phyloP scores from a whole-genome alignment of 768 basidiomycete species.

The Mycena pura region DNA sequence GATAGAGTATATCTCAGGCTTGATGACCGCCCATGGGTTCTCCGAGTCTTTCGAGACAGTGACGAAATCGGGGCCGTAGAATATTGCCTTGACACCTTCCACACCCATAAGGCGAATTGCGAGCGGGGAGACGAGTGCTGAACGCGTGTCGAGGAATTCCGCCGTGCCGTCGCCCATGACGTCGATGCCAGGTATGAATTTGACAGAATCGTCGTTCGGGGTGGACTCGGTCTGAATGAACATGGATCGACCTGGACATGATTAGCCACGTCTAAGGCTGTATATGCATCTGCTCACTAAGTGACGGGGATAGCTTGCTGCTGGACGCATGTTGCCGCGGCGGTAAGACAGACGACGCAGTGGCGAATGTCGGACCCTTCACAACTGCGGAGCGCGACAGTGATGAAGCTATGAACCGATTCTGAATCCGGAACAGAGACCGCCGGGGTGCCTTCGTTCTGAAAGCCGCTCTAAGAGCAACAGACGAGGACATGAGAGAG shows the following conservation, averaged over 20 bases:
- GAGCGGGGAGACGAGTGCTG: conserved; percentile 90
- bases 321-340: conserved; percentile 24
- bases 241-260: conserved; percentile 78
- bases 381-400: conserved; percentile 18
- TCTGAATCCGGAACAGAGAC: neutral
- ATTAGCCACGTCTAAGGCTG: neutral
- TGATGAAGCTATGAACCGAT: conserved; percentile 17
- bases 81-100: conserved; percentile 86
- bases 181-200: conserved; percentile 92
- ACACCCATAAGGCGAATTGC: conserved; percentile 95
- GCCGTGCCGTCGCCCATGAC: conserved; percentile 92
- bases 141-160: conserved; percentile 90
- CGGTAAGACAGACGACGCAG: conserved; percentile 29
- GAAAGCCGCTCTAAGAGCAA: conserved; percentile 10
- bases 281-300: conserved; percentile 39
- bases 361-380: conserved; percentile 34
- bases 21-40: conserved; percentile 86
- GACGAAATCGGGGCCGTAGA: conserved; percentile 98
- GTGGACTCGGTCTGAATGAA: conserved; percentile 99
- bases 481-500: conserved; percentile 16
- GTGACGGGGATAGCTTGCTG: conserved; percentile 32
- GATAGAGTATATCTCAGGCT: conserved; percentile 95
- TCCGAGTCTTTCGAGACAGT: conserved; percentile 92
- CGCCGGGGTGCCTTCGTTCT: neutral
- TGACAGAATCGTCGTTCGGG: conserved; percentile 96